These are phyloP conservation scores for Tubosaeta sp. DNA, from an alignment of 768 basidiomycete genomes.

Conservation along the genomic window DNA sequence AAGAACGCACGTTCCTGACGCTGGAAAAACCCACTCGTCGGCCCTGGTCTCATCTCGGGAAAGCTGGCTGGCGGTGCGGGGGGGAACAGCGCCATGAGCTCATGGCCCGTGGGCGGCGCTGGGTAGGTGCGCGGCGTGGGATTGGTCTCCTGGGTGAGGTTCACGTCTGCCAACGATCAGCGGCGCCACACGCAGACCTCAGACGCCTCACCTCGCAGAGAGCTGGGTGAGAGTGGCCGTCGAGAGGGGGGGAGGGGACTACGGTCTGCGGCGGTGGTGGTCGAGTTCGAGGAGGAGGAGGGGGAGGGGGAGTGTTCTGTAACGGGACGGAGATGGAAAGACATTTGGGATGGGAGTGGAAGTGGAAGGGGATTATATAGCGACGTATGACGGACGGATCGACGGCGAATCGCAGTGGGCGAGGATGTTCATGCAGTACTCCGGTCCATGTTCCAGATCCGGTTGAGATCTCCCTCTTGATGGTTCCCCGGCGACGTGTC, in stretches of 20 bases:
- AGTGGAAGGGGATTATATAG: conserved; percentile 22
- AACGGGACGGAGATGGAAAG: conserved; percentile 59
- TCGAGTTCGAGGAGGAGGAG: conserved; percentile 46
- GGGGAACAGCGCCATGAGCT: conserved; percentile 83
- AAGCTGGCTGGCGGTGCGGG: conserved; percentile 58
- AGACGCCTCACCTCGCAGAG: conserved; percentile 46
- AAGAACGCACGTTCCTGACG: conserved; percentile 79
- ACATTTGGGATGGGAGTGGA: conserved; percentile 34
- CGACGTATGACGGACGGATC: not conserved
- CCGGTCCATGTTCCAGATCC: too few species aligned
- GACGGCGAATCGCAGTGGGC: not conserved
- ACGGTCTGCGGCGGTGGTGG: conserved; percentile 43
- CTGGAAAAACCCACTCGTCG: conserved; percentile 71
- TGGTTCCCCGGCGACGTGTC: too few species aligned
- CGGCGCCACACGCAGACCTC: not conserved
- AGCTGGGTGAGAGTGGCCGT: conserved; percentile 60
- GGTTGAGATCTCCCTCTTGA: too few species aligned
- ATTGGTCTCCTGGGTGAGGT: conserved; percentile 52
- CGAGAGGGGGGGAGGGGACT: conserved; percentile 38
- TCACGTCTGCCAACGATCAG: conserved; percentile 48
- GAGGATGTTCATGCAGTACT: too few species aligned
- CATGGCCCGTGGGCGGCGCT: conserved; percentile 74
- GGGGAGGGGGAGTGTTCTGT: conserved; percentile 45
- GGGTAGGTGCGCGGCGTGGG: conserved; percentile 57
- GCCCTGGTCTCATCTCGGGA: conserved; percentile 53